These are phyloP conservation scores for Amauroascus niger DNA, from an alignment of 2,329 filamentous ascomycete genomes.

Conservation along the genomic window DNA sequence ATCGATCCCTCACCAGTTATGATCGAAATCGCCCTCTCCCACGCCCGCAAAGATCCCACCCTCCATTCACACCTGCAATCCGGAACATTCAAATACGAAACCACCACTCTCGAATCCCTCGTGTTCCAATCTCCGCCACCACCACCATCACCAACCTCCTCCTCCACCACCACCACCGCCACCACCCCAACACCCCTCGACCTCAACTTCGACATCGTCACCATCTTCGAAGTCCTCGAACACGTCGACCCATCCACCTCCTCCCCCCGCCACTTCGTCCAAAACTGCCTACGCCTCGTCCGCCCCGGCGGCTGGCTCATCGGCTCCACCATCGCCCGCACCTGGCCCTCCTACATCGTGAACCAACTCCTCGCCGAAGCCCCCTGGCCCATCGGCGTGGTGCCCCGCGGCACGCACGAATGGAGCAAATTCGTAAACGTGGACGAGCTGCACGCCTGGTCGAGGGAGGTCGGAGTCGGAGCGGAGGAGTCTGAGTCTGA, in stretches of 20 bases:
- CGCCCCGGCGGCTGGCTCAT: constrained; percentile 88
- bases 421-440: constrained; percentile 94
- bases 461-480: constrained; percentile 20
- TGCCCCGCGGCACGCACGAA: constrained; percentile 87
- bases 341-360: constrained; percentile 78
- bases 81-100: constrained; percentile 56
- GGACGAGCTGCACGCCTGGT: constrained; percentile 33
- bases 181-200: constrained; percentile 30
- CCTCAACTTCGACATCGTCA: constrained; percentile 70
- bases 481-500: background rate
- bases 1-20: constrained; percentile 38
- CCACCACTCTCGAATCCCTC: constrained; percentile 63
- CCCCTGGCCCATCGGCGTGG: constrained; percentile 60
- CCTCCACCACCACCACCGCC: constrained; percentile 13
- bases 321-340: constrained; percentile 83
- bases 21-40: constrained; percentile 57
- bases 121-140: constrained; percentile 11
- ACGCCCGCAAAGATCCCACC: constrained; percentile 63
- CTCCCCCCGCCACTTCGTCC: constrained; percentile 62
- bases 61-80: constrained; percentile 46
- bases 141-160: constrained; percentile 7
- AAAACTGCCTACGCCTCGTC: constrained; percentile 51
- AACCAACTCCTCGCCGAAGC: constrained; percentile 87
- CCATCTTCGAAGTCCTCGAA: constrained; percentile 87
- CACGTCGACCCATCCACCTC: constrained; percentile 68